A percentile compares a stretch with the other conserved stretches of the same genome.
phyloP scores from a whole-genome alignment of 73 alveolate genomes.

The Paramecium primaurelia region DNA sequence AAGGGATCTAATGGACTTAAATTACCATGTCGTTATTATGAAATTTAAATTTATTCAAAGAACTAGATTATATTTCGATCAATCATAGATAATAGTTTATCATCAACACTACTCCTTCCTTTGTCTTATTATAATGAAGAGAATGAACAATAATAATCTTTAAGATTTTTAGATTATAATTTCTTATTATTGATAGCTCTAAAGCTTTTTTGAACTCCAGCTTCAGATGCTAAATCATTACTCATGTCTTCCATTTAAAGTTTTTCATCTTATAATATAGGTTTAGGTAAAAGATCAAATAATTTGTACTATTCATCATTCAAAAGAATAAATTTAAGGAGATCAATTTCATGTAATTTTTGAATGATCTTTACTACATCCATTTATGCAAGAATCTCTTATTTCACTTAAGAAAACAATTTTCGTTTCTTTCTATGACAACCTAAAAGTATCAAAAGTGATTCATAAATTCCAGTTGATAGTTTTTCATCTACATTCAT shows the following conservation, averaged over 20 bases:
- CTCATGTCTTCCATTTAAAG: background rate
- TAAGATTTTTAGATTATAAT: background rate
- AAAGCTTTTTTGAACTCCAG: background rate
- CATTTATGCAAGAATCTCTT: background rate
- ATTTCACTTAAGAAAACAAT: background rate
- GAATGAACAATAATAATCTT: background rate
- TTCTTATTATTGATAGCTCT: background rate
- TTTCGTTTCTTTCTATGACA: background rate
- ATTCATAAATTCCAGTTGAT: background rate
- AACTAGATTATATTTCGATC: background rate
- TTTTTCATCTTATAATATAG: background rate
- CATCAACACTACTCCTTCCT: background rate
- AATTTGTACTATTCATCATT: background rate
- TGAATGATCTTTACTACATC: background rate
- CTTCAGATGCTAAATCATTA: background rate
- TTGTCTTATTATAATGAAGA: background rate
- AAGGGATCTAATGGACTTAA: background rate
- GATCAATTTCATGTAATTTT: background rate
- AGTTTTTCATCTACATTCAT: background rate
- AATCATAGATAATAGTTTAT: background rate
- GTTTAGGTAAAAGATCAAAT: background rate
- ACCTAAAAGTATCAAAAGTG: background rate
- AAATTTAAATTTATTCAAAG: background rate
- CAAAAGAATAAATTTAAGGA: background rate
- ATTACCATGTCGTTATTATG: background rate